Evolutionary conservation across 352 stramenopile species (phyloP).

Genomic region (Blastocystis sp.): DNA sequence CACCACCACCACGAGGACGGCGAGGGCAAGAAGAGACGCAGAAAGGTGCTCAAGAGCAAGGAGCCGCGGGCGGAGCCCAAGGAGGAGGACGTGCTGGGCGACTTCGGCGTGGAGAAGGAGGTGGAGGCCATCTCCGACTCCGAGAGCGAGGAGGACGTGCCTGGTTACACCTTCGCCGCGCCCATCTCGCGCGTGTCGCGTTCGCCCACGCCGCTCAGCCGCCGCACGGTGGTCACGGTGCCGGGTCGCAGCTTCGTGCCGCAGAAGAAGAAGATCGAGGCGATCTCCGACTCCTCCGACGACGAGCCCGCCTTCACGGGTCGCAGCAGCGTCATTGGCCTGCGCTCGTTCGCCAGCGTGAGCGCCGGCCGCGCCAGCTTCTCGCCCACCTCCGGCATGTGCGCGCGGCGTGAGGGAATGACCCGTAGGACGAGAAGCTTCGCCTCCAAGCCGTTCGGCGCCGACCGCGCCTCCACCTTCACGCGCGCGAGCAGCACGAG

Average conservation of each 20-base stretch:
- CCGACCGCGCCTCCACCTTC: conserved; percentile 36
- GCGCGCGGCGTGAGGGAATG: not conserved
- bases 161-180: conserved; percentile 41
- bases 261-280: not conserved
- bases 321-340: not conserved
- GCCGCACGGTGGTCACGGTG: conserved; percentile 2
- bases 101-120: conserved; percentile 55
- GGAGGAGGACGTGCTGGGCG: conserved; percentile 40
- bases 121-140: conserved; percentile 36
- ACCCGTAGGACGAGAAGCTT: not conserved
- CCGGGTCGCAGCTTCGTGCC: conserved; percentile 50
- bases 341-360: conserved; percentile 18
- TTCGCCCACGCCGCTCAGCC: conserved; percentile 32
- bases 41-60: conserved; percentile 4
- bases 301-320: conserved; percentile 32
- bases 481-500: not conserved
- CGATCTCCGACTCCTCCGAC: not conserved
- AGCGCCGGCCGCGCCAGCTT: not conserved
- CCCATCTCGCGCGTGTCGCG: conserved; percentile 55
- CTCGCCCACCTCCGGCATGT: not conserved
- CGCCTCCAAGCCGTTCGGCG: conserved; percentile 9
- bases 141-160: not conserved
- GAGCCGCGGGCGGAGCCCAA: not conserved
- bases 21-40: not conserved
- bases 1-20: not conserved